phyloP scores from a whole-genome alignment of 768 basidiomycete genomes.

The Mycena chlorophos region DNA sequence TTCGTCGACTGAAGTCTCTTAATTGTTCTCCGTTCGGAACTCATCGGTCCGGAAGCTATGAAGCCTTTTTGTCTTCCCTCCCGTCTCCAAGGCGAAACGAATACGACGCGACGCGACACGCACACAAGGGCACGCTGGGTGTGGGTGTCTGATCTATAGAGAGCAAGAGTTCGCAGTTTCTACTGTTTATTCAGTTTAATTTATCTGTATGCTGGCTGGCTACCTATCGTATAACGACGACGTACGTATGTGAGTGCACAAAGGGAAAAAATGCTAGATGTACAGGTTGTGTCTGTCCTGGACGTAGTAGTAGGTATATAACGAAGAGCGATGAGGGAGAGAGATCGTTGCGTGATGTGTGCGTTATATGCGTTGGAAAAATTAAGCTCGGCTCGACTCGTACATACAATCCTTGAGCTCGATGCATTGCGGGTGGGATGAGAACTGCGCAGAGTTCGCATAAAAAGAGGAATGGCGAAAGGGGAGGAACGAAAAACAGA shows the following conservation, averaged over 20 bases:
- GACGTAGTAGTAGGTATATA: neutral
- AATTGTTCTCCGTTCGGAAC: neutral
- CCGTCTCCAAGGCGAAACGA: neutral
- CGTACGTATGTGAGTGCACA: too few species aligned
- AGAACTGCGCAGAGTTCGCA: constrained; percentile 13
- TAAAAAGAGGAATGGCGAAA: constrained; percentile 1
- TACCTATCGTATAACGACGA: neutral
- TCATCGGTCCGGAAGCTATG: neutral
- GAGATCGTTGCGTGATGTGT: neutral
- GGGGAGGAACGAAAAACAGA: too few species aligned
- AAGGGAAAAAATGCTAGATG: neutral
- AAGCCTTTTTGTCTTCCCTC: neutral
- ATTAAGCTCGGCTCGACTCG: constrained; percentile 21
- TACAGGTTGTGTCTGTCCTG: constrained; percentile 3
- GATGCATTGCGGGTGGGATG: constrained; percentile 15
- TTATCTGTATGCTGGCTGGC: constrained; percentile 4
- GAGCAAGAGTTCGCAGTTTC: neutral
- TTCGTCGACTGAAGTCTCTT: neutral
- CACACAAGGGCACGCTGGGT: too few species aligned
- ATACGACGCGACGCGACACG: too few species aligned
- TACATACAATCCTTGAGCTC: constrained; percentile 13
- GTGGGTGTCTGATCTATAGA: neutral
- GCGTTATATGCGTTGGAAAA: constrained; percentile 6
- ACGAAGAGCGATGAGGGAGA: neutral
- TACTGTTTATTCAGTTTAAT: constrained; percentile 1